A percentile compares a stretch with the other conserved stretches of the same genome.
These are phyloP conservation scores for Leucosporidium creatinivorum DNA, from an alignment of 768 basidiomycete genomes.

Conservation along the genomic window DNA sequence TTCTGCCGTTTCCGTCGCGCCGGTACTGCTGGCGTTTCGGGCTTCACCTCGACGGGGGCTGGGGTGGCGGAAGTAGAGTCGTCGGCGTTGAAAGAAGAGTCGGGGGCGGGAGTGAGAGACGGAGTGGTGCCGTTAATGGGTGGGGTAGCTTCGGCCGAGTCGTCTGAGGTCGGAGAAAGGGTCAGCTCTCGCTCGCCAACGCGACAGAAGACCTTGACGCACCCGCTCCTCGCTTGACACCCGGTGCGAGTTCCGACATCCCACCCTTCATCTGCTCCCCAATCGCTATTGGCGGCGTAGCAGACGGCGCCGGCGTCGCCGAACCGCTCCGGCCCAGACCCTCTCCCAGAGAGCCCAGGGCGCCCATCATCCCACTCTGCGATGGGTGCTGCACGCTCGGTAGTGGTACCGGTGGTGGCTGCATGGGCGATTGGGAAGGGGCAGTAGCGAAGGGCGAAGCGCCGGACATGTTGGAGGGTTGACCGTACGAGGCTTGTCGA, in stretches of 20 bases:
- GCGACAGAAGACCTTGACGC: too few relatives aligned
- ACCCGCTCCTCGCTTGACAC: too few relatives aligned
- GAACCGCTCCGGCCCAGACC: neutral
- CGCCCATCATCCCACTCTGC: neutral
- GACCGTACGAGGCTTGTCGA: too few relatives aligned
- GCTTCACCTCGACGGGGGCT: neutral
- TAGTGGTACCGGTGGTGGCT: neutral
- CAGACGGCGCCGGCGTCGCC: neutral
- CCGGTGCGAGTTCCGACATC: too few relatives aligned
- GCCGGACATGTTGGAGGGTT: neutral
- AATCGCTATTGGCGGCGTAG: neutral
- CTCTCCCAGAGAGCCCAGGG: too few relatives aligned
- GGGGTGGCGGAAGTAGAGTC: neutral
- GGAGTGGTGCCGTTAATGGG: too few relatives aligned
- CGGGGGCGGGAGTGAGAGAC: too few relatives aligned
- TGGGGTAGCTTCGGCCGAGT: too few relatives aligned
- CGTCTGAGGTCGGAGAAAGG: too few relatives aligned
- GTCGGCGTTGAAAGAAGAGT: too few relatives aligned
- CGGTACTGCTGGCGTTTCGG: slow-evolving; percentile 2
- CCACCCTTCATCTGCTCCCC: too few relatives aligned
- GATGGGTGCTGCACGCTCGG: neutral
- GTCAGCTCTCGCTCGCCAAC: too few relatives aligned
- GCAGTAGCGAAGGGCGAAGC: neutral
- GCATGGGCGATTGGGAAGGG: neutral
- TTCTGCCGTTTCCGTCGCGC: slow-evolving; percentile 31